Base-by-base conservation (phyloP, 225 moss, liverwort and hornwort species). In the Bryoerythrophyllum caledonicum region DNA sequence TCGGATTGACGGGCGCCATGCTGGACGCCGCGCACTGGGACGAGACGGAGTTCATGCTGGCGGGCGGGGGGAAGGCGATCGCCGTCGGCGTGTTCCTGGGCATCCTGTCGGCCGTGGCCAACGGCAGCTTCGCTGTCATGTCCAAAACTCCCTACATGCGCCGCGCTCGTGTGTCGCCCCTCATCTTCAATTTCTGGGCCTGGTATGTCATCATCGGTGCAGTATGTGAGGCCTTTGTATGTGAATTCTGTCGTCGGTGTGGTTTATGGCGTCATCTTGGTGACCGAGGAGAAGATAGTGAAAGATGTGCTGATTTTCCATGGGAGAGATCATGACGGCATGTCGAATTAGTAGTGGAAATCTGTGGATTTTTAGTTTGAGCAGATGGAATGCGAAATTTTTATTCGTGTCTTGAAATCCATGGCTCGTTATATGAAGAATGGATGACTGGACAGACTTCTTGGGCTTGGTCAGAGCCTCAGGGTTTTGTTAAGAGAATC, bases 121-220 rank as follows among this genome's bases (percentile, higher is more conserved):
- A 88, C 73, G 92, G 92, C 15, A 85, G 88, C 55, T 90, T 92
- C 77, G 86, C 90, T 17, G 82, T 90, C 32, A 67, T 90, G 51
- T 86, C 85, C 20, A 92, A 92, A 51, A 83, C 82, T 37, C 77
- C 72, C 24, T 59, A 76, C 49, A 88, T 90, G 23, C 85, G 88
- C 51, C 76, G 75, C 66, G 86, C 88, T 1, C 77, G 76, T 30
- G 90, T 92, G 52, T 78, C 88, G 44, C 87, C 90, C 35, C 73
- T 88, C 41, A 79, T 92, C 38, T 92, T 88, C 86, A 90, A 86
- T 78, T 87, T 92, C 72, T 92, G 90, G 92, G 85, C 92, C 23
- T 87, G 88, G 92, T 91, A 79, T 15, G 75, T 58, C 14, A 30
- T 2, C 25, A 15, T 57, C n/a, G n/a, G n/a, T n/a, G n/a, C n/a